Evolutionary conservation across 2,329 filamentous ascomycete genomes (phyloP).

Genomic region (Alternaria triticimaculans): DNA sequence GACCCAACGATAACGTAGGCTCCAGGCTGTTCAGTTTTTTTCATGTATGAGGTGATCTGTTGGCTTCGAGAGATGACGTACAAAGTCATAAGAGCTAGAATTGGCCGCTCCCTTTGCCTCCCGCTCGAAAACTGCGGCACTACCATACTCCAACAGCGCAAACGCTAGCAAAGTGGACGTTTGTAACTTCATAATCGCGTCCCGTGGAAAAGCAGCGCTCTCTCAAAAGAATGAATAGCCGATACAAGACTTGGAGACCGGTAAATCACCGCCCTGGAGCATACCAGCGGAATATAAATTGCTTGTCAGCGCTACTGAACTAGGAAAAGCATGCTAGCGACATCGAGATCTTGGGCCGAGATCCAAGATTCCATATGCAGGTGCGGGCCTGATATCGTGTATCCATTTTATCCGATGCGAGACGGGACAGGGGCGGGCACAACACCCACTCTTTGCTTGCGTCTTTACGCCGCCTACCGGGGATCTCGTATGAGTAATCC

Average conservation of each 20-base stretch:
- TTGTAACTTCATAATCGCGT: slow-evolving; percentile 13
- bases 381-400: background rate
- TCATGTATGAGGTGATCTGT: too few relatives aligned
- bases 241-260: background rate
- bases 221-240: background rate
- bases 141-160: slow-evolving; percentile 5
- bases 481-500: background rate
- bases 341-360: background rate
- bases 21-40: too few relatives aligned
- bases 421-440: background rate
- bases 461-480: background rate
- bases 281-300: background rate
- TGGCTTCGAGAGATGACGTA: background rate
- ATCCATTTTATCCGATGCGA: slow-evolving; percentile 9
- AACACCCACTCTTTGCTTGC: background rate
- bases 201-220: background rate
- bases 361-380: slow-evolving; percentile 1
- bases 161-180: slow-evolving; percentile 1
- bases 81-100: slow-evolving; percentile 9
- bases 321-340: slow-evolving; percentile 5
- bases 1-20: too few relatives aligned
- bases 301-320: background rate
- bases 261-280: background rate
- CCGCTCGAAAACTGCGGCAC: background rate
- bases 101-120: background rate